Evolutionary conservation across 2,329 filamentous ascomycete species (phyloP).

Genomic region (Phoma herbarum): DNA sequence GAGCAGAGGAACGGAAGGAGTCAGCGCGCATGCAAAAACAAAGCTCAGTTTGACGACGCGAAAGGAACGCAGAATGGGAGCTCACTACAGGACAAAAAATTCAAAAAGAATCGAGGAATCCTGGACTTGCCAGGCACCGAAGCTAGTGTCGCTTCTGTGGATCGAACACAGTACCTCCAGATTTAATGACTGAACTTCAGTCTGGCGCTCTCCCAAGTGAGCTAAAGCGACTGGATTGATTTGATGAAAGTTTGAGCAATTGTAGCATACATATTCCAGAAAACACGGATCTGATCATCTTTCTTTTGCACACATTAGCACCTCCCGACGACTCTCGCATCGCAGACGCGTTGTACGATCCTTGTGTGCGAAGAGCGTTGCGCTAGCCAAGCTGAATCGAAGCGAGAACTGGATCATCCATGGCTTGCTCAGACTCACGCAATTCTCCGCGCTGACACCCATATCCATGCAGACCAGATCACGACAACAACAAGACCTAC

Average conservation of each 20-base stretch:
- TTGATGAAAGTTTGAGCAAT: conserved; percentile 11
- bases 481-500: not conserved
- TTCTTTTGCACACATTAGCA: no score
- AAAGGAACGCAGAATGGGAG: no score
- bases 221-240: conserved; percentile 37
- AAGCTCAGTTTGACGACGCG: no score
- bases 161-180: conserved; percentile 45
- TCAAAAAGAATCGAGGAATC: conserved; percentile 23
- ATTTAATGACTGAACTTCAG: conserved; percentile 45
- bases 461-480: not conserved
- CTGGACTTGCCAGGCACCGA: conserved; percentile 16
- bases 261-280: not conserved
- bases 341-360: not conserved
- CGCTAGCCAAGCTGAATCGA: not conserved
- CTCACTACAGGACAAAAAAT: no score
- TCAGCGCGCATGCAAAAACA: no score
- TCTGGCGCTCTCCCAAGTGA: conserved; percentile 46
- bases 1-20: no score
- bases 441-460: not conserved
- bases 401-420: conserved; percentile 1
- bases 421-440: not conserved
- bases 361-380: not conserved
- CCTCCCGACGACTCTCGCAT: no score
- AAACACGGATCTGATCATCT: no score
- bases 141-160: conserved; percentile 41